Percentiles rank a stretch among this genome's conserved stretches.
Conservation (phyloP, 805 yeast species). For the Candida yuanshanica region DNA sequence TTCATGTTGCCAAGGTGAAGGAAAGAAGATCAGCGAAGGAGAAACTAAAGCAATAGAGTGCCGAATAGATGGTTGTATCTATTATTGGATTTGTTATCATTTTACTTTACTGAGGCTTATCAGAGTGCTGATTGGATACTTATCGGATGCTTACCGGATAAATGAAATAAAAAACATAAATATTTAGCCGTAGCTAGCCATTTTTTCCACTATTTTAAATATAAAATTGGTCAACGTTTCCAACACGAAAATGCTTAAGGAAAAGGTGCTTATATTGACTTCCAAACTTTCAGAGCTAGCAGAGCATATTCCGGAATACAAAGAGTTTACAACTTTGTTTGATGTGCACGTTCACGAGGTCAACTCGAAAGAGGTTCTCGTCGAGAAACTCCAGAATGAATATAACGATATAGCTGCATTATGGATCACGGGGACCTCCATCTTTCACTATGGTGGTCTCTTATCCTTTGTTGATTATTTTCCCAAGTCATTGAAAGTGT, state of each 20-base stretch:
- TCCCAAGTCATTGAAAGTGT: slow-evolving; percentile 42
- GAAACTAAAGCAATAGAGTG: background rate
- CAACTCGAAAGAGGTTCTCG: slow-evolving; percentile 36
- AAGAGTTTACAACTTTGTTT: slow-evolving; percentile 34
- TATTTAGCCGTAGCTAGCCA: too few species aligned
- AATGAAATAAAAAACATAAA: too few species aligned
- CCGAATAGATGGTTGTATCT: background rate
- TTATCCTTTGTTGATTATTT: slow-evolving; percentile 37
- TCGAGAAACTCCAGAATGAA: slow-evolving; percentile 34
- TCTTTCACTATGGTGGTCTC: slow-evolving; percentile 43
- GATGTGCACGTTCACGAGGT: slow-evolving; percentile 35
- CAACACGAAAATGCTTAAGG: slow-evolving; percentile 1
- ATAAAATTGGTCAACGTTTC: too few species aligned
- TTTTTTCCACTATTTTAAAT: too few species aligned
- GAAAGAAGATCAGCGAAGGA: background rate
- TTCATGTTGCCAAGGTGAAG: slow-evolving; percentile 12
- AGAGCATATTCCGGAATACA: slow-evolving; percentile 39
- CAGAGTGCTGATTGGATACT: too few species aligned
- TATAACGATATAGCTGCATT: slow-evolving; percentile 42
- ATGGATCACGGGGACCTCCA: slow-evolving; percentile 44
- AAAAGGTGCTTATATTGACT: slow-evolving; percentile 29
- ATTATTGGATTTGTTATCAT: too few species aligned
- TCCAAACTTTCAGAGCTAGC: slow-evolving; percentile 34
- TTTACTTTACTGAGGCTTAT: too few species aligned
- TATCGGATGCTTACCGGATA: too few species aligned